Conservation (phyloP, 768 basidiomycete species). For the Pleurotus cornucopiae region DNA sequence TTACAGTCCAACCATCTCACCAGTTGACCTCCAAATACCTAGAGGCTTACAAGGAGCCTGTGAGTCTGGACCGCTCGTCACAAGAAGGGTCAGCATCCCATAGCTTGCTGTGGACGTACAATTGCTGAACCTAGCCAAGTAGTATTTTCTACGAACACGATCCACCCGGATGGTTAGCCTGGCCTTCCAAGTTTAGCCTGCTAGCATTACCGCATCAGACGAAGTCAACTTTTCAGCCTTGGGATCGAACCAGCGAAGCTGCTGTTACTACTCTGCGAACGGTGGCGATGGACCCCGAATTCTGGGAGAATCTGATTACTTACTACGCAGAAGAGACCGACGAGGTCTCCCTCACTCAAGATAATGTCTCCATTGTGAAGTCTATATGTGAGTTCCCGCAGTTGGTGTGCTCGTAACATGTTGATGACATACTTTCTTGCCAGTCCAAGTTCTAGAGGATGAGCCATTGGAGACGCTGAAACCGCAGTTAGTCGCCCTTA, state of each 20-base stretch:
- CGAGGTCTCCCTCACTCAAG: conserved; percentile 56
- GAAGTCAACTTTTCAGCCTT: conserved; percentile 51
- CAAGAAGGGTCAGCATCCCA: conserved; percentile 40
- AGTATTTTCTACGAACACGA: conserved; percentile 56
- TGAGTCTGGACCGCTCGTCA: conserved; percentile 29
- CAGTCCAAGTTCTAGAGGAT: conserved; percentile 78
- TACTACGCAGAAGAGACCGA: conserved; percentile 80
- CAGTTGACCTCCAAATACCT: conserved; percentile 56
- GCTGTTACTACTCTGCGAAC: conserved; percentile 49
- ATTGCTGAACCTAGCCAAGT: not conserved
- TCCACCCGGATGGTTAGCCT: conserved; percentile 67
- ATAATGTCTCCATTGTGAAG: conserved; percentile 70
- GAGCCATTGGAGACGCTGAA: conserved; percentile 60
- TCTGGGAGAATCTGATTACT: conserved; percentile 65
- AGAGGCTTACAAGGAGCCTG: conserved; percentile 45
- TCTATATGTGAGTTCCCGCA: conserved; percentile 54
- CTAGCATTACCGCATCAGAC: conserved; percentile 44
- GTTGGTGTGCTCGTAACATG: not conserved
- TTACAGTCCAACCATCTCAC: conserved; percentile 46
- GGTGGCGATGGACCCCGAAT: conserved; percentile 41
- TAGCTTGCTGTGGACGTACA: not conserved
- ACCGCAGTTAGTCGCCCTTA: conserved; percentile 58
- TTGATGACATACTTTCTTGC: conserved; percentile 7
- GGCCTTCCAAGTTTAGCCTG: conserved; percentile 39
- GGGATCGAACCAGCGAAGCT: conserved; percentile 50